Percentiles rank a stretch among this genome's conserved stretches.
Evolutionary conservation across 805 yeast genomes (phyloP).

Genomic region (Candida piceae): DNA sequence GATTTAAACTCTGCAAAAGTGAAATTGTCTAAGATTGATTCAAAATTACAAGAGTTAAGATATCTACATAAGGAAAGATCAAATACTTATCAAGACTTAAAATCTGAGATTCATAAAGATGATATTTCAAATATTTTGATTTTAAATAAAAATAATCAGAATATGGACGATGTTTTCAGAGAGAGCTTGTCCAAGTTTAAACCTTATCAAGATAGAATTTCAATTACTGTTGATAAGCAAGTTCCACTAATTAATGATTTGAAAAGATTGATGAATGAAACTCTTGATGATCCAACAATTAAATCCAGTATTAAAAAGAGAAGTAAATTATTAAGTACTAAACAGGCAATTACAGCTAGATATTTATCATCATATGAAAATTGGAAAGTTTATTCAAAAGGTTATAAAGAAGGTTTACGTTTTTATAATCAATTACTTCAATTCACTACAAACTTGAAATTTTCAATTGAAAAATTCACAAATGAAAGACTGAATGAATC

Average conservation of each 20-base stretch:
- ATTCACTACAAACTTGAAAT: slow-evolving; percentile 28
- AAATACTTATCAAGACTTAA: slow-evolving; percentile 58
- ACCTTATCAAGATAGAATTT: slow-evolving; percentile 61
- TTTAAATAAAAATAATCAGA: slow-evolving; percentile 45
- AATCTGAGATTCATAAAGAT: slow-evolving; percentile 67
- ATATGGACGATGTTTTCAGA: slow-evolving; percentile 47
- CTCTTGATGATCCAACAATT: slow-evolving; percentile 42
- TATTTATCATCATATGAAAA: slow-evolving; percentile 45
- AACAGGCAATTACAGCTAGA: slow-evolving; percentile 33
- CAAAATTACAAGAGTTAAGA: slow-evolving; percentile 55
- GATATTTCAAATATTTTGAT: slow-evolving; percentile 78
- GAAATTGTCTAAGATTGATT: slow-evolving; percentile 47
- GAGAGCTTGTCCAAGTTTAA: slow-evolving; percentile 74
- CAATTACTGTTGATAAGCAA: slow-evolving; percentile 65
- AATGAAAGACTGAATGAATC: slow-evolving; percentile 27
- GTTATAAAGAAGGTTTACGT: slow-evolving; percentile 53
- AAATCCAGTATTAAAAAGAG: slow-evolving; percentile 40
- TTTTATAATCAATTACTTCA: slow-evolving; percentile 54
- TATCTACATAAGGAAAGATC: slow-evolving; percentile 60
- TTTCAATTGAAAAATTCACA: slow-evolving; percentile 24
- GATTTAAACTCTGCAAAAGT: slow-evolving; percentile 26
- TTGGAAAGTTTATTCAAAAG: slow-evolving; percentile 57
- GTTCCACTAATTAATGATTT: slow-evolving; percentile 38
- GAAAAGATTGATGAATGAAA: slow-evolving; percentile 39
- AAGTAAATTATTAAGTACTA: slow-evolving; percentile 35